A percentile compares a stretch with the other conserved stretches of the same genome.
Evolutionary conservation across 768 basidiomycete genomes (phyloP).

Genomic region (Suillus discolor): DNA sequence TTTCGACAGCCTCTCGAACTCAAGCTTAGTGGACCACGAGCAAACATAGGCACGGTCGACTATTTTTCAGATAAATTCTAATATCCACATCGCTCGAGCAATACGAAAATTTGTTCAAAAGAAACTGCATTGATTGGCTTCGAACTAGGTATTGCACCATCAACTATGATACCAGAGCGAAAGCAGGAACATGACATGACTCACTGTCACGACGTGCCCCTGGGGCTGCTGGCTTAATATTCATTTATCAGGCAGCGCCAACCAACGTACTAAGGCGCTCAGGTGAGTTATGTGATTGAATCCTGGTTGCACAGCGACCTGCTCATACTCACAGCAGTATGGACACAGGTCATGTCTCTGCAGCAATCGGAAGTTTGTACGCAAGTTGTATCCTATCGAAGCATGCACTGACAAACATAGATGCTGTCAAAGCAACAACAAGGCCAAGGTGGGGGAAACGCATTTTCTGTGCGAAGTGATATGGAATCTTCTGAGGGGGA

Average conservation of each 20-base stretch:
- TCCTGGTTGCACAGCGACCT: background rate
- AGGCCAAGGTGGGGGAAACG: background rate
- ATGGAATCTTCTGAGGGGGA: background rate
- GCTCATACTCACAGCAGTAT: background rate
- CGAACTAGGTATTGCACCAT: background rate
- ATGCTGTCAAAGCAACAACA: background rate
- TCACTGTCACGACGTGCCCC: background rate
- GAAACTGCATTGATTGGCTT: background rate
- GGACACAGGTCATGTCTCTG: rapidly evolving
- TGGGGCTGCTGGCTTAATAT: background rate
- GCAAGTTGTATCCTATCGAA: background rate
- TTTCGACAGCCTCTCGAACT: no score
- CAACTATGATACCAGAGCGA: background rate
- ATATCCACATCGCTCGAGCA: background rate
- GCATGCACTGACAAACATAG: background rate
- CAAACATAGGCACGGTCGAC: no score
- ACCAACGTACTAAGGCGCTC: background rate
- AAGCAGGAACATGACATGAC: background rate
- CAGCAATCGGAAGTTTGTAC: background rate
- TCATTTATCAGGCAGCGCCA: no score
- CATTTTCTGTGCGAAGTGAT: background rate
- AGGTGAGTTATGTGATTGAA: background rate
- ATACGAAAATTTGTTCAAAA: background rate
- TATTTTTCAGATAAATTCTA: background rate
- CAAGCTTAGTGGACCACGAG: no score